Evolutionary conservation across 2,329 filamentous ascomycete genomes (phyloP), one percentile per base, ranked within the genome.

Genomic region (Elsinoe fawcettii): DNA sequence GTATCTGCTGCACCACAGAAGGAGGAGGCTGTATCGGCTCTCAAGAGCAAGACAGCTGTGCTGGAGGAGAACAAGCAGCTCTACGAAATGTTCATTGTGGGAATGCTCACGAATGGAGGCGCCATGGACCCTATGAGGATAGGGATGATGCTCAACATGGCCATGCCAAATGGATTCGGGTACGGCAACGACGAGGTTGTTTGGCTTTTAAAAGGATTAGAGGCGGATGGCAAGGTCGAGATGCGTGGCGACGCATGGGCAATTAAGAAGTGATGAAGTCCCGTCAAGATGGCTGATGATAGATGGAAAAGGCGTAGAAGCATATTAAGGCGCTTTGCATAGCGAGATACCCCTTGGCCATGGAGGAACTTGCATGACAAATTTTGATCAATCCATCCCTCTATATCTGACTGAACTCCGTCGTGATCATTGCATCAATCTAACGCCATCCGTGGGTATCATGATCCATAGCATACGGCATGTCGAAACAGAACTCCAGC

Each of bases 71-170:
- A 84, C 65, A 83, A 82, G 70, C 77, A 79, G 43, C 80, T 96
- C 37, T 96, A 96, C 71, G 90, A 88, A 82, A 87, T 91, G 66
- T 97, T 96, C 69, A 90, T 99, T 59, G 77, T 90, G 58, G 90
- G 89, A 54, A 97, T 99, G 93, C 75, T 99, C 71, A 96, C 90
- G 60, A 96, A 96, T 70, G 87, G 90, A 64, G 86, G 86, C 16
- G 83, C 86, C 25, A 93, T 96, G 88, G 85, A 88, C 53, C 75
- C 91, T 59, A 78, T 78, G 57, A 82, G 90, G 68, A 95, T 99
- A 62, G 80, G 84, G 7, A 95, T 91, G 86, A 96, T 97, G 89
- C 80, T 99, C 78, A 90, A 89, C 73, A 92, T 97, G 80, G 80
- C 92, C 59, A 84, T 96, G 55, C 82, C 88, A 0, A 90, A 90